Base-by-base conservation (phyloP, 257 asterid species). In the Solanum pinnatisectum region DNA sequence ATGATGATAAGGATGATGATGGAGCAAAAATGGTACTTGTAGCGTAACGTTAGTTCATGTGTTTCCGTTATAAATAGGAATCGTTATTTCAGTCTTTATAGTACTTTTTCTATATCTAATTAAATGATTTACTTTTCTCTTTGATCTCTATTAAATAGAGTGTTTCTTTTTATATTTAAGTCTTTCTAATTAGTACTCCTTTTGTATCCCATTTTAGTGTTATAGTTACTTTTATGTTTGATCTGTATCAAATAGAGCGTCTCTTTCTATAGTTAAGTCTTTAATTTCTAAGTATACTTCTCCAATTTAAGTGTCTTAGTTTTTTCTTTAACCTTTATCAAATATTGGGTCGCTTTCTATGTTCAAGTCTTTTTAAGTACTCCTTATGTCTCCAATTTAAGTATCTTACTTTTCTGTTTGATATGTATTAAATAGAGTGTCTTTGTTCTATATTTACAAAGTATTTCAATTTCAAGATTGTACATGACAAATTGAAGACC, bases 1-100 rank as follows among this genome's bases (percentile, higher is more conserved):
- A 84, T 67, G 87, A 89, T 5, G 91, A 87, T 3, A 89, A 87
- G 0, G 91, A 89, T 20, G 91, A 89, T 1, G 91, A 87, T n/a
- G 91, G 84, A 49, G 20, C 78, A 49, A 84, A 76, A 3, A 88
- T 89, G 10, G 87, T 88, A 8, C 91, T 88, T 3, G 88, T 90
- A 10, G 91, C 87, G 10, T 87, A 78, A 77, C 33, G 2, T 20
- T 65, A 65, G 18, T 65, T 65, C 72, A 11, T 65, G 18, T 65
- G 72, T 65, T n/a, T 27, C 0, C 16, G 6, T 65, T 23, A 23
- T 63, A 23, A 63, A 63, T n/a, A n/a, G 9, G 18, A 60, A 60
- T 60, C 13, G 25, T 60, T 60, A 60, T 3, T 56, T 56, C 18
- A 56, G 25, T 56, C 65, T 60, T 20, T 60, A 9, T 60, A 22